Base-by-base conservation (phyloP, 2,329 filamentous ascomycete species). In the Fusarium newnesense region DNA sequence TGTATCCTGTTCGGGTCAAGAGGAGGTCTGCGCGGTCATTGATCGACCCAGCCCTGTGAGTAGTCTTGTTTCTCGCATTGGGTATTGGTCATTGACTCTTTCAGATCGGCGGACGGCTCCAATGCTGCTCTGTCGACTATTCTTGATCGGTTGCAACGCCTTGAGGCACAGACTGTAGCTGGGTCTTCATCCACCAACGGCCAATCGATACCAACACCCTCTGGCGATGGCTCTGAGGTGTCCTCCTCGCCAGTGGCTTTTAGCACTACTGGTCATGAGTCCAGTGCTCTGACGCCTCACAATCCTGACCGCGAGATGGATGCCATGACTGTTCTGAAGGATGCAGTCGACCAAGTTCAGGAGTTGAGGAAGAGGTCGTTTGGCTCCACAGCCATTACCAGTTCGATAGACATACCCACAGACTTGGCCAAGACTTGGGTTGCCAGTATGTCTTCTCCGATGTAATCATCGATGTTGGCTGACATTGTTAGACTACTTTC, bases 271-370 rank as follows among this genome's bases (percentile, higher is more conserved):
- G 54, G 64, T 19, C 54, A 39, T 50, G 56, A 67, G 21, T 60
- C 70, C 28, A 74, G 56, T 26, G 63, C 56, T 28, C 12, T 61
- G n/a, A 59, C 54, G 26, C 69, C 42, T 34, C 47, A 21, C 9
- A 43, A 56, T n/a, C n/a, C 40, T 15, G 10, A 32, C 18, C 56
- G 39, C 13, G 62, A 67, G 16, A 67, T 80, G 12, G 78, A 81
- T 37, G 75, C 75, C 1, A 74, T 77, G 13, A 73, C 77, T 7
- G 64, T 79, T 34, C 58, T 81, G 7, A 79, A 77, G 40, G 70
- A 80, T 67, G 79, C 79, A 13, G 74, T 81, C 7, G 72, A 77
- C 44, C 75, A 71, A 32, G 77, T 81, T 4, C 75, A 80, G 39
- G 72, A 75, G 39, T 37, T 78, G 47, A 75, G 75, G 34, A 62